Conservation (phyloP, 371 early-diverging fungal genomes). For the Funneliformis caledonium region DNA sequence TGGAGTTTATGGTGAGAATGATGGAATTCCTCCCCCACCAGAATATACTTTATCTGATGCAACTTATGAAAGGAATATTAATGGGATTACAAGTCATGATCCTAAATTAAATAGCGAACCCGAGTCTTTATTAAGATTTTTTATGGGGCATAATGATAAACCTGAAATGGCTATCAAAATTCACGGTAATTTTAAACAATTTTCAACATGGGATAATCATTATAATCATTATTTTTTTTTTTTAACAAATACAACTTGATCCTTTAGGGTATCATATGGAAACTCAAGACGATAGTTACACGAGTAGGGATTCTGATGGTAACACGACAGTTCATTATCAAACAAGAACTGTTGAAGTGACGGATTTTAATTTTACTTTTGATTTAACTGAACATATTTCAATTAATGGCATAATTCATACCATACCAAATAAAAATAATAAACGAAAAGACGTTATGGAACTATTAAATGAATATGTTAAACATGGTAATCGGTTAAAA, state of each 20-base stretch:
- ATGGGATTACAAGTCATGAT: conserved; percentile 21
- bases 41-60: conserved; percentile 30
- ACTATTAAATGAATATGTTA: conserved; percentile 29
- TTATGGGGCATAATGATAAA: conserved; percentile 37
- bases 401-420: background rate
- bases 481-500: conserved; percentile 29
- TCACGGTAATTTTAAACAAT: conserved; percentile 19
- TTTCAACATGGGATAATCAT: background rate
- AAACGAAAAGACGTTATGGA: conserved; percentile 16
- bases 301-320: background rate
- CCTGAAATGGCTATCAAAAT: conserved; percentile 39
- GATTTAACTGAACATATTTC: conserved; percentile 30
- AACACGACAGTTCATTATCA: background rate
- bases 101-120: conserved; percentile 28
- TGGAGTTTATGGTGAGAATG: background rate
- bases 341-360: conserved; percentile 14
- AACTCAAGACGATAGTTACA: background rate
- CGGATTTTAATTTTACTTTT: conserved; percentile 37
- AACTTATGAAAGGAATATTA: background rate
- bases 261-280: conserved; percentile 6
- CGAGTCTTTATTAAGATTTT: conserved; percentile 32
- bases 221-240: no score
- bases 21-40: conserved; percentile 14
- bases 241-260: no score
- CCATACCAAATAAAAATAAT: background rate